Evolutionary conservation across 371 early-diverging fungal species (phyloP), one percentile per base, ranked within the genome.

Genomic region (Conidiobolus incongruus): DNA sequence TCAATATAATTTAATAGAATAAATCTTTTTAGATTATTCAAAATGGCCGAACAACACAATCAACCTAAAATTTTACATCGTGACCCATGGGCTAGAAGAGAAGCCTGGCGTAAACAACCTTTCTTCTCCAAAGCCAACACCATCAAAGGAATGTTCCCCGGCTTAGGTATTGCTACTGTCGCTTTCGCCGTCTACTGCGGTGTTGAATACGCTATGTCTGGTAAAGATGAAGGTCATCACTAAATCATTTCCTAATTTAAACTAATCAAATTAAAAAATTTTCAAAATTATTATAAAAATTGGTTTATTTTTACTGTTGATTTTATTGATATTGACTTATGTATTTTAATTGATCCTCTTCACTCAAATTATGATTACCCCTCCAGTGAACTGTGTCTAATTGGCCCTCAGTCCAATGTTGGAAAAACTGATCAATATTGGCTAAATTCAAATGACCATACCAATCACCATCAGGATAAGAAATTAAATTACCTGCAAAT

Each of bases 51-150:
- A 35, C 38, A 15, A 22, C n/a, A 4, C 16, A 22, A 11, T 12
- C n/a, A 15, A 12, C 8, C 10, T 22, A 17, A 24, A 17, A 15
- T 38, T 15, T 24, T 19, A 8, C 17, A n/a, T 28, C 47, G 37
- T 30, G 79, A 81, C 53, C 89, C 89, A 22, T 88, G 89, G 89
- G 78, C 75, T 34, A 52, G 60, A 48, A 75, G 83, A 48, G 86
- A 89, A 50, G 76, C 76, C 40, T 89, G 86, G 86, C 77, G 90
- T 49, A 70, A 66, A 50, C 65, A 76, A 54, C 70, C 75, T 38
- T 67, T 80, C 57, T 89, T 83, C 55, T 72, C 76, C 22, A 59
- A 58, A 42, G 40, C 54, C 28, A 58, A 61, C 50, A 65, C 75
- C 52, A 48, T 81, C 38, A 61, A 63, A 36, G 65, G 65, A 54